Conservation (phyloP, 176 grass and related monocot genomes). For the Oryza nivara region DNA sequence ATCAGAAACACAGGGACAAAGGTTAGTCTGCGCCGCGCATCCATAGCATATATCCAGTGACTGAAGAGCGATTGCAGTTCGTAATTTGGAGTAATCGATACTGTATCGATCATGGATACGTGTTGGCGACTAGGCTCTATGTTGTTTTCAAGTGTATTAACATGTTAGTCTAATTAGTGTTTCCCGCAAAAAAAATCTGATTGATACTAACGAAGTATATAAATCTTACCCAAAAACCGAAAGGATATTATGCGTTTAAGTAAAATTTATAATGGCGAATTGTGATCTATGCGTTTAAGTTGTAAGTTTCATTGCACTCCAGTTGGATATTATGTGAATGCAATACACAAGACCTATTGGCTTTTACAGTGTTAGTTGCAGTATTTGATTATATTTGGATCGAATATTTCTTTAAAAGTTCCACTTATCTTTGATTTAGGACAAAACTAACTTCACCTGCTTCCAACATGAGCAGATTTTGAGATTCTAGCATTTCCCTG, state of each 20-base stretch:
- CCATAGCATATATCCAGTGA: background rate
- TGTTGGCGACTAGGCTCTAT: background rate
- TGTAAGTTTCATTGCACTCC: background rate
- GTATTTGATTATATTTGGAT: background rate
- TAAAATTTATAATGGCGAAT: background rate
- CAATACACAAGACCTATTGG: background rate
- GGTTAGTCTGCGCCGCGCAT: conserved; percentile 50
- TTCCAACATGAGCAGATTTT: conserved; percentile 66
- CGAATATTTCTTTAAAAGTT: background rate
- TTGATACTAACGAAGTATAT: background rate
- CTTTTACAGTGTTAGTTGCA: background rate
- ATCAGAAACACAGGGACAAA: conserved; percentile 82
- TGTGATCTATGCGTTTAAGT: conserved; percentile 15
- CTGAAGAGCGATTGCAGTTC: background rate
- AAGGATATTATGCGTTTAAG: background rate
- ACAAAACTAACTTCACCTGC: conserved; percentile 12
- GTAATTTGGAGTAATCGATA: background rate
- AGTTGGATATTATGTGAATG: background rate
- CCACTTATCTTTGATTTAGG: conserved; percentile 6
- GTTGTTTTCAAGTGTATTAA: background rate
- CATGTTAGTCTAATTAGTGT: background rate
- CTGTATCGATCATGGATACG: background rate
- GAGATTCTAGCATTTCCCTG: conserved; percentile 97
- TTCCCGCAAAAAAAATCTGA: no score
- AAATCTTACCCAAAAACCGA: conserved; percentile 16